Evolutionary conservation across 225 moss, liverwort and hornwort species (phyloP), one percentile per base, ranked within the genome.

Genomic region (Anthoceros angustus): DNA sequence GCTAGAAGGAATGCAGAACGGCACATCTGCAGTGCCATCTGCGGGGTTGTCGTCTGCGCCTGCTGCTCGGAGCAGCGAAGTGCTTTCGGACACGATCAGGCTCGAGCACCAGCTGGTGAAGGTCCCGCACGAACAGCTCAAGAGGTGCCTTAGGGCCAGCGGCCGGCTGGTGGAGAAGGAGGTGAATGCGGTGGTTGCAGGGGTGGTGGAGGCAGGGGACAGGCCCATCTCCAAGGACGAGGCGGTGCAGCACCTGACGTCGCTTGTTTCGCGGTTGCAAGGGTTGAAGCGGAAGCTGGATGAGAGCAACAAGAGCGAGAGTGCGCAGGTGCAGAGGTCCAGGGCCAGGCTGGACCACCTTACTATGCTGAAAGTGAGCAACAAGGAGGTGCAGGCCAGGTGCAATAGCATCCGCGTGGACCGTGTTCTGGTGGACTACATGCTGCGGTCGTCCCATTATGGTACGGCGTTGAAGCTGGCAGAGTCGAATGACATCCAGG

Each of bases 281-380:
- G 98, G 98, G 40, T 83, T 99, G 41, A 99, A 99, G 70, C 86
- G 98, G 66, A 99, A 99, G 92, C 75, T 99, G 77, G 92, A 92
- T 75, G 98, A 99, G 81, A 86, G 87, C 80, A 87, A 92, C 81
- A 89, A 76, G 80, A 86, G 81, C 72, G 98, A 99, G 71, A 89
- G 87, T 74, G 89, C 80, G 62, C 98, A 99, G 78, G 92, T 89
- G 63, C 98, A 99, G 74, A 85, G 92, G 68, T 99, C 92, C 73
- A 86, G 98, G 61, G 98, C 92, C 40, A 84, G 98, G 69, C 82
- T 99, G 71, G 98, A 99, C 63, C 98, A 99, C 70, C 72, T 99
- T 26, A 89, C 84, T 72, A 92, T 99, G 72, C 78, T 99, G 71
- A 81, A 84, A 55, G 74, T 86, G 67, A 85, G 84, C 65, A 80